Evolutionary conservation across 1,284 basidiomycete genomes (phyloP), one percentile per base, ranked within the genome.

Genomic region (Cryptococcus depauperatus): DNA sequence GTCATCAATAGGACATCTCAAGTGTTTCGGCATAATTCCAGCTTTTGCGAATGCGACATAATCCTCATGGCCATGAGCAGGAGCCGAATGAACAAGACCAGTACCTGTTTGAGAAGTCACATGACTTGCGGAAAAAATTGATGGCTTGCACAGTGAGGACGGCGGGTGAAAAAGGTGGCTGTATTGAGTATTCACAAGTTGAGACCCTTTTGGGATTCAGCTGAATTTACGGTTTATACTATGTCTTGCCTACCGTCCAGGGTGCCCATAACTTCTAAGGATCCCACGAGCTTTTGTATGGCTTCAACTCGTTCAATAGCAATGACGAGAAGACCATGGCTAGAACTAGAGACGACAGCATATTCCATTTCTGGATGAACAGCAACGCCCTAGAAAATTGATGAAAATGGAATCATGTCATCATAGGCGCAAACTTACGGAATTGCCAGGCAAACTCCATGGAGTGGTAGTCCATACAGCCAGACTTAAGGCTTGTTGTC

Each of bases 401-500:
- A 23, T 38, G 8, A 38, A 25, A 8, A 9, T 23, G 18, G 19
- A 29, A 26, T 18, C 14, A 38, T 9, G n/a, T n/a, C n/a, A 8
- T n/a, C 32, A 11, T 13, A 44, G 19, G 7, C 33, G 10, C 18
- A 37, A 4, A 54, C 76, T 35, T 56, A 88, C 89, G 84, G 93
- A 90, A 62, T 99, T 98, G 1, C 89, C 88, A 1, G 88, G 88
- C 37, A 98, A 73, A 6, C 89, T 96, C 93, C 93, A 99, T 0
- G 95, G 89, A 0, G 93, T 98, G 0, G 95, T 99, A 1, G 93
- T 98, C 95, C 95, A 99, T n/a, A 96, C 84, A 26, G 91, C 73
- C 9, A 93, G 58, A 16, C 77, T 76, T 3, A 84, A 67, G 65
- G 56, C 40, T 10, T 28, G 14, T n/a, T 47, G 10, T 35, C 39